A percentile compares a stretch with the other conserved stretches of the same genome.
phyloP scores from a whole-genome alignment of 2,329 filamentous ascomycete species.

The Epichloe uncinata region DNA sequence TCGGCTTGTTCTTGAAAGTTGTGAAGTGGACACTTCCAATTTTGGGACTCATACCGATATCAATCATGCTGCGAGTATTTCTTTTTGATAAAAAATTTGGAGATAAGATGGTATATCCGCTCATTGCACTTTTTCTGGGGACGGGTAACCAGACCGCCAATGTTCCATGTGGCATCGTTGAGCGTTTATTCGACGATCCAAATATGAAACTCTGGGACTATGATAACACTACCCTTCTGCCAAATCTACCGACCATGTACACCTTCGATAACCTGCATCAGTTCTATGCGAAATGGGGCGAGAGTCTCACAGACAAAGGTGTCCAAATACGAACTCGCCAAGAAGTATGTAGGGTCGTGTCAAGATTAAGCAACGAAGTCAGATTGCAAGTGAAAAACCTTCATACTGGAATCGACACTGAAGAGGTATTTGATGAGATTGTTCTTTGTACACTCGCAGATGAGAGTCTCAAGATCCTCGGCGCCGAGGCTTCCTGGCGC shows the following conservation, averaged over 20 bases:
- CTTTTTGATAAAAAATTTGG: slow-evolving; percentile 56
- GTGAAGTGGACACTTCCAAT: slow-evolving; percentile 47
- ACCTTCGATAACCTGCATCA: slow-evolving; percentile 49
- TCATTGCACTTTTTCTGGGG: slow-evolving; percentile 60
- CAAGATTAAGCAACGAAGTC: slow-evolving; percentile 37
- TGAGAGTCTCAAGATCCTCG: slow-evolving; percentile 47
- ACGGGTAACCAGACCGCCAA: slow-evolving; percentile 64
- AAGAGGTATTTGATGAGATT: slow-evolving; percentile 50
- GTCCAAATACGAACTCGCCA: slow-evolving; percentile 43
- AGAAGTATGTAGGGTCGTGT: slow-evolving; percentile 38
- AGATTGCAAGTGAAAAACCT: slow-evolving; percentile 38
- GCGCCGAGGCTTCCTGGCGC: slow-evolving; percentile 40
- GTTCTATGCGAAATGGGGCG: slow-evolving; percentile 48
- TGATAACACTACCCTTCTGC: slow-evolving; percentile 38
- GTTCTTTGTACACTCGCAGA: slow-evolving; percentile 54
- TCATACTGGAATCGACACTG: slow-evolving; percentile 33
- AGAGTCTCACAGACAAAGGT: slow-evolving; percentile 37
- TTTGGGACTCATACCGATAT: slow-evolving; percentile 48
- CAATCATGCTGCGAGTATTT: slow-evolving; percentile 52
- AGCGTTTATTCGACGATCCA: slow-evolving; percentile 43
- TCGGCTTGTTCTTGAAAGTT: slow-evolving; percentile 41
- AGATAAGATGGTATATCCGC: slow-evolving; percentile 56
- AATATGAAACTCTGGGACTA: slow-evolving; percentile 49
- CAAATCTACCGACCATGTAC: slow-evolving; percentile 51
- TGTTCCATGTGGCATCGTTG: slow-evolving; percentile 54